Conservation (phyloP, 805 yeast genomes). For the Ogataea populi-albae region DNA sequence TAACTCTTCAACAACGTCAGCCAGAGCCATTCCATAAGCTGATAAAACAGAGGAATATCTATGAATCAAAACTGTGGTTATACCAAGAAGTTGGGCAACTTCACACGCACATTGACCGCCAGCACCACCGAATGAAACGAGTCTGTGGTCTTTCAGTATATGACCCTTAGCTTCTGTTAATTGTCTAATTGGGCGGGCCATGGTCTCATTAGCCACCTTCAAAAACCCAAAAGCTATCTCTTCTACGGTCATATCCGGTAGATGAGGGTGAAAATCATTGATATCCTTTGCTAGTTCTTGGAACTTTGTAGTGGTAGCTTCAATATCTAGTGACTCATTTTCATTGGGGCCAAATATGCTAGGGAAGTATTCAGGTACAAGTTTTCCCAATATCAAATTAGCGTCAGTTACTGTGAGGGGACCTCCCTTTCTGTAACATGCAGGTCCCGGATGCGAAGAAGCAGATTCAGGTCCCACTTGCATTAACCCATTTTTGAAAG, state of each 20-base stretch:
- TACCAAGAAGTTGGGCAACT: conserved; percentile 68
- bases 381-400: conserved; percentile 66
- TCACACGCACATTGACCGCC: conserved; percentile 88
- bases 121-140: conserved; percentile 88
- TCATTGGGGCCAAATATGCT: conserved; percentile 81
- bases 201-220: conserved; percentile 78
- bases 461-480: conserved; percentile 90
- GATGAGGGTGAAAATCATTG: conserved; percentile 45
- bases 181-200: conserved; percentile 86
- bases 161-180: conserved; percentile 83
- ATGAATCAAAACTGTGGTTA: conserved; percentile 65
- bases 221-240: conserved; percentile 80
- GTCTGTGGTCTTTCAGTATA: conserved; percentile 55
- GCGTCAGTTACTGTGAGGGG: conserved; percentile 87
- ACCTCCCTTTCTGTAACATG: conserved; percentile 81
- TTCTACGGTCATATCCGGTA: conserved; percentile 44
- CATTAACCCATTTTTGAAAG: conserved; percentile 69
- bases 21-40: conserved; percentile 54
- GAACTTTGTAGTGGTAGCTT: conserved; percentile 49
- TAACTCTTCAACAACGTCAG: conserved; percentile 73
- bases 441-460: conserved; percentile 87
- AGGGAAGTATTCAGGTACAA: conserved; percentile 73
- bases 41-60: conserved; percentile 78
- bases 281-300: conserved; percentile 51
- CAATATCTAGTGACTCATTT: conserved; percentile 61